Percentiles rank a stretch among this genome's conserved stretches.
These are phyloP conservation scores for Claviceps spartinae DNA, from an alignment of 2,329 filamentous ascomycete species.

Conservation along the genomic window DNA sequence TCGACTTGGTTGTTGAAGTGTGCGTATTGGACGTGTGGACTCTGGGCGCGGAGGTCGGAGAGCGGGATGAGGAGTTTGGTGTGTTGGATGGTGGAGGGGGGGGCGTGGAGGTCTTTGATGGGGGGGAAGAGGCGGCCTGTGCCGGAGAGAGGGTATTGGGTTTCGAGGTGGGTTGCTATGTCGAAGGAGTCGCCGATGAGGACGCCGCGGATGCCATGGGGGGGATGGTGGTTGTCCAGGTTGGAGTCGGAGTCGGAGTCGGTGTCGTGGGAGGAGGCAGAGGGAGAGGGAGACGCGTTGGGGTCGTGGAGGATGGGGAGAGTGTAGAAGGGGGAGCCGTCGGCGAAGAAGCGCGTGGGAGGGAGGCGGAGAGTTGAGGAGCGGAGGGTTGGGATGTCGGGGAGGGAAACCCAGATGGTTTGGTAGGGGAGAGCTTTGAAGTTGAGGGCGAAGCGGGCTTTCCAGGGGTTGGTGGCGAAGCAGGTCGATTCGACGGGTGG, in stretches of 20 bases:
- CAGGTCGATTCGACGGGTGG: slow-evolving; percentile 15
- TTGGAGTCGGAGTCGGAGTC: too few relatives aligned
- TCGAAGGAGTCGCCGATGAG: slow-evolving; percentile 50
- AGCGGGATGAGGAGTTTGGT: slow-evolving; percentile 22
- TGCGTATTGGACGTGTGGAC: slow-evolving; percentile 9
- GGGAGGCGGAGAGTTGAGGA: slow-evolving; percentile 27
- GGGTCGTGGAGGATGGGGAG: slow-evolving; percentile 42
- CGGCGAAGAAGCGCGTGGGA: slow-evolving; percentile 37
- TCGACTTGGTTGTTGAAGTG: slow-evolving; percentile 43
- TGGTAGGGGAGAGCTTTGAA: slow-evolving; percentile 24
- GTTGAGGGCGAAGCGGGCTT: slow-evolving; percentile 25
- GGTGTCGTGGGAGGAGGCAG: background rate
- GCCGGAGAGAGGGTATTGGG: slow-evolving; percentile 27
- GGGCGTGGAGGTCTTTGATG: slow-evolving; percentile 21
- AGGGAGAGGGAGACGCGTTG: background rate
- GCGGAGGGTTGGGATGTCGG: slow-evolving; percentile 37
- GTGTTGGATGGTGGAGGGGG: background rate
- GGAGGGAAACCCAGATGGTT: slow-evolving; percentile 36
- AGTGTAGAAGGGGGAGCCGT: slow-evolving; percentile 46
- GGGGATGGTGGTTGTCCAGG: too few relatives aligned
- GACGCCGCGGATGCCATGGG: slow-evolving; percentile 2
- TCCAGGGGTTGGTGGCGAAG: slow-evolving; percentile 21
- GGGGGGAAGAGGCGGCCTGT: slow-evolving; percentile 34
- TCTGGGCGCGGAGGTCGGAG: slow-evolving; percentile 15
- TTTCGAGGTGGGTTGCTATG: slow-evolving; percentile 47